Conservation (phyloP, 331 rosid genomes). For the Acacia pycnantha region DNA sequence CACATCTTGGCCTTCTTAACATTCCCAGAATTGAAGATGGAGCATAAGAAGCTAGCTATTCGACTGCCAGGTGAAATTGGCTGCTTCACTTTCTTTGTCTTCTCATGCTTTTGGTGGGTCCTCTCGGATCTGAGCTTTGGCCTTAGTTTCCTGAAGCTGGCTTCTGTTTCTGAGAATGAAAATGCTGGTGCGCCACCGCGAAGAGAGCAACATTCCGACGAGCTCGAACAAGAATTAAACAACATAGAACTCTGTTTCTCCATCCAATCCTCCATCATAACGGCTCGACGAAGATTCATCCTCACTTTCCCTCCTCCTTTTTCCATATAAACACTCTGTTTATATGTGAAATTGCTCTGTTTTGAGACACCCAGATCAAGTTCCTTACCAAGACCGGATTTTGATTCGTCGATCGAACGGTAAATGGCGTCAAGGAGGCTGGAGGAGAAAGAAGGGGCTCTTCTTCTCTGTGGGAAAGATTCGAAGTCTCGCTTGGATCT, state of each 20-base stretch:
- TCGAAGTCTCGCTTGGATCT: slow-evolving; percentile 10
- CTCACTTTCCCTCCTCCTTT: slow-evolving; percentile 32
- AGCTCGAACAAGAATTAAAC: slow-evolving; percentile 50
- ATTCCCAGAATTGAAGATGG: slow-evolving; percentile 71
- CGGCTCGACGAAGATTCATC: slow-evolving; percentile 48
- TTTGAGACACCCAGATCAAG: slow-evolving; percentile 29
- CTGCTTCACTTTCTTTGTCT: slow-evolving; percentile 56
- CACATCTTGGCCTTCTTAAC: slow-evolving; percentile 90
- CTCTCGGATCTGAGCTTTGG: slow-evolving; percentile 35
- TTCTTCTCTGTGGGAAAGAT: slow-evolving; percentile 55
- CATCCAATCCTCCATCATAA: slow-evolving; percentile 72
- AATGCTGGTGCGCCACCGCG: slow-evolving; percentile 42
- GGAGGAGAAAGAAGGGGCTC: slow-evolving; percentile 75
- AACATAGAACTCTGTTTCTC: slow-evolving; percentile 51
- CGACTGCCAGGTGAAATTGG: slow-evolving; percentile 80
- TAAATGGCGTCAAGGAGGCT: slow-evolving; percentile 56
- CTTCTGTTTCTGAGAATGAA: slow-evolving; percentile 66
- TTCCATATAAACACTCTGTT: background rate
- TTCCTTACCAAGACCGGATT: slow-evolving; percentile 33
- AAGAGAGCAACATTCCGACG: slow-evolving; percentile 53
- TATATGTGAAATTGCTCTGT: slow-evolving; percentile 32
- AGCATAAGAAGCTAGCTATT: slow-evolving; percentile 64
- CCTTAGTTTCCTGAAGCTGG: slow-evolving; percentile 33
- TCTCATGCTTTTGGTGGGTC: slow-evolving; percentile 20
- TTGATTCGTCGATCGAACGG: slow-evolving; percentile 65